phyloP scores from a whole-genome alignment of 345 rosid genomes.

The Camelina hispida region DNA sequence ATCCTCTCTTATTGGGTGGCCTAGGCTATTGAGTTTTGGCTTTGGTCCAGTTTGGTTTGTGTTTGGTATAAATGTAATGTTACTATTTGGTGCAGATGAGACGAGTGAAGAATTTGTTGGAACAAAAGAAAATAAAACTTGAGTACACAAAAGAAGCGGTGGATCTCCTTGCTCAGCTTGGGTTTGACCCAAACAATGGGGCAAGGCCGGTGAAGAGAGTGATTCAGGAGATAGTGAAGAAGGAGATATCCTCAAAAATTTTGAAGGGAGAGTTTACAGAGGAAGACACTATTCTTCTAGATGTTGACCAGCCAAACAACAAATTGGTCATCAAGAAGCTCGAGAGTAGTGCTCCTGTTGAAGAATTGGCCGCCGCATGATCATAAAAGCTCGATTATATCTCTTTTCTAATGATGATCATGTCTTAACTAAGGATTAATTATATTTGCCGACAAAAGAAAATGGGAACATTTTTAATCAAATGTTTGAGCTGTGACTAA shows the following conservation, averaged over 20 bases:
- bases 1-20: neutral
- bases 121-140: conserved; percentile 69
- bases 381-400: neutral
- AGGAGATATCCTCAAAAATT: conserved; percentile 69
- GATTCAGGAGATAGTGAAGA: conserved; percentile 79
- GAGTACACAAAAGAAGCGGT: conserved; percentile 65
- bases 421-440: too few species aligned
- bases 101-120: conserved; percentile 62
- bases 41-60: neutral
- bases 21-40: neutral
- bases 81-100: conserved; percentile 51
- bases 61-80: neutral
- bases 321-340: conserved; percentile 57
- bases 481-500: too few species aligned
- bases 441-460: too few species aligned
- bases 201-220: conserved; percentile 82
- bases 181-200: conserved; percentile 83
- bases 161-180: conserved; percentile 60
- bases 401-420: too few species aligned
- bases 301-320: conserved; percentile 42
- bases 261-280: conserved; percentile 70
- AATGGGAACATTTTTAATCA: too few species aligned
- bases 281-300: conserved; percentile 60
- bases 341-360: conserved; percentile 42
- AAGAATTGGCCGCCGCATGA: conserved; percentile 29